Base-by-base conservation (phyloP, 306 rosid species). In the Senna siamea region DNA sequence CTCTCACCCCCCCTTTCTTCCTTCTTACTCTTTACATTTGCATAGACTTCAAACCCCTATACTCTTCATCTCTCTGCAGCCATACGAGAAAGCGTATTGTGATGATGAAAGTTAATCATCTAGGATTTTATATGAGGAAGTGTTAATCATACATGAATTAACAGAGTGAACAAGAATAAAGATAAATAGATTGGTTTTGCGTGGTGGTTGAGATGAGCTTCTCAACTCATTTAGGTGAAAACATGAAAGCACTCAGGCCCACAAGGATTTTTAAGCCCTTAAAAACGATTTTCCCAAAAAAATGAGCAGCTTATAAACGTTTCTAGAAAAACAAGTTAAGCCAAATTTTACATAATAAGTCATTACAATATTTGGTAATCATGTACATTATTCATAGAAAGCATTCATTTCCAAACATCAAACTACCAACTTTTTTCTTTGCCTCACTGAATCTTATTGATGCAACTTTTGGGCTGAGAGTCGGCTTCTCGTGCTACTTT, bases 1-100 rank as follows among this genome's bases (percentile, higher is more conserved):
- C 48, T 48, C 64, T 65, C 65, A 35, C 37, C 10, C 17, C 17
- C 50, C 61, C 28, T 74, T 73, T 55, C 75, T 61, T 68, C 14
- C 52, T 69, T 83, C 69, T 61, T 57, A 75, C 76, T 80, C 77
- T 76, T 79, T 22, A 46, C 40, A 13, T 13, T 18, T 19, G n/a
- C 50, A 32, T 4, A 64, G 28, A 32, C 74, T 83, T 66, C 57
- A 72, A 67, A 7, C 59, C 38, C 34, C 46, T 37, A 37, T 47
- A 23, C n/a, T 18, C 60, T 53, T 41, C 58, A 70, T 2, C 35
- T 8, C 47, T 69, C 32, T n/a, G 58, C 53, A 5, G 11, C 57
- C 57, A 52, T 17, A 52, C 11, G 57, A 7, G 35, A 41, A 37
- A 61, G 9, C 6, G 37, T 5, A 32, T 32, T 2, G 17, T n/a